These are phyloP conservation scores for Phycomyces nitens DNA, from an alignment of 192 early-diverging fungal genomes.

Conservation along the genomic window DNA sequence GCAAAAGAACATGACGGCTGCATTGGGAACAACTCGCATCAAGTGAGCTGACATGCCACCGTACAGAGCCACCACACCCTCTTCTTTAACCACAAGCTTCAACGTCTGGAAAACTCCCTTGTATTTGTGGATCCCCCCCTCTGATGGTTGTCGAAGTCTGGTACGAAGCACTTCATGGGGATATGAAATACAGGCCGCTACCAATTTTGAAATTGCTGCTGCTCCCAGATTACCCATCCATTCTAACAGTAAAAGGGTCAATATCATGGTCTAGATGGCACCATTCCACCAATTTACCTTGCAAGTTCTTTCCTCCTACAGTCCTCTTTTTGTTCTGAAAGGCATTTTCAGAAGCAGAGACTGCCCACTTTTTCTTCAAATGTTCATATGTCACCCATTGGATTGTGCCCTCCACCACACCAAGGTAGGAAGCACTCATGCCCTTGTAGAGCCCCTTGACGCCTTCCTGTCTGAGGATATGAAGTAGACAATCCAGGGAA, in stretches of 20 bases:
- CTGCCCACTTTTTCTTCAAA: slow-evolving; percentile 59
- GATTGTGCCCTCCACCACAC: slow-evolving; percentile 83
- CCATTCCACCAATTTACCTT: slow-evolving; percentile 20
- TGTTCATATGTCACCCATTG: slow-evolving; percentile 97
- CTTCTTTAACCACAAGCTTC: slow-evolving; percentile 62
- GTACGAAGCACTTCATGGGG: slow-evolving; percentile 95
- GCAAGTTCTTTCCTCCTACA: slow-evolving; percentile 17
- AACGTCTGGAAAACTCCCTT: slow-evolving; percentile 61
- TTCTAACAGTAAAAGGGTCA: slow-evolving; percentile 17
- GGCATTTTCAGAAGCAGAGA: not conserved
- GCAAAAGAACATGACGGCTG: slow-evolving; percentile 89
- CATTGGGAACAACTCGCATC: slow-evolving; percentile 93
- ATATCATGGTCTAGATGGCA: not conserved
- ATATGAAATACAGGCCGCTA: slow-evolving; percentile 86
- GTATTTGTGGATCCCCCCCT: slow-evolving; percentile 68
- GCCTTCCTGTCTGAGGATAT: slow-evolving; percentile 76
- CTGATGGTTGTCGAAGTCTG: slow-evolving; percentile 77
- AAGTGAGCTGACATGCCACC: slow-evolving; percentile 95
- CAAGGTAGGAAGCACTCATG: slow-evolving; percentile 85
- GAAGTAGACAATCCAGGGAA: slow-evolving; percentile 69
- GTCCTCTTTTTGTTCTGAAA: not conserved
- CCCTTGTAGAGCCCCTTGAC: slow-evolving; percentile 82
- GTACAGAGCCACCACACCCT: slow-evolving; percentile 84
- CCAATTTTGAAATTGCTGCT: slow-evolving; percentile 81
- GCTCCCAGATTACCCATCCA: slow-evolving; percentile 84